Conservation (phyloP, 2,329 filamentous ascomycete species). For the Colletotrichum abscissum region DNA sequence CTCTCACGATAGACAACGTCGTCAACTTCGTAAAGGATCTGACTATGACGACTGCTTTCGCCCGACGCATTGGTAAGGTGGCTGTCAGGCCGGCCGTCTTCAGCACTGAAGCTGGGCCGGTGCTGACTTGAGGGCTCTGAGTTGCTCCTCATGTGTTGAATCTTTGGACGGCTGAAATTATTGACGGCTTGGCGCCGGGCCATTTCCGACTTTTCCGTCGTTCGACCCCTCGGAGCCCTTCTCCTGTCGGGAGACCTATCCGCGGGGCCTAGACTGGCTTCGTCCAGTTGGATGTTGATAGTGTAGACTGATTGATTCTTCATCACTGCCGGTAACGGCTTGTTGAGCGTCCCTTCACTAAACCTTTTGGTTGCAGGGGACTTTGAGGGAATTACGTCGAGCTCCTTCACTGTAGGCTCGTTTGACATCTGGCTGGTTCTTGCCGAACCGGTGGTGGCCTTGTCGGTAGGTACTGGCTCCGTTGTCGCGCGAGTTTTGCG, state of each 20-base stretch:
- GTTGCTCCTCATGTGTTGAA: neutral
- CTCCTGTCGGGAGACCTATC: constrained; percentile 31
- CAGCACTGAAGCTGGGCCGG: constrained; percentile 4
- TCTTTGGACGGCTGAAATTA: constrained; percentile 28
- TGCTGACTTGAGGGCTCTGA: constrained; percentile 12
- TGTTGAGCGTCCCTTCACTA: constrained; percentile 39
- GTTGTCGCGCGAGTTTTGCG: neutral
- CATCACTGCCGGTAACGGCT: constrained; percentile 42
- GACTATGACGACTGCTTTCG: constrained; percentile 16
- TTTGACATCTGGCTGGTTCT: constrained; percentile 10
- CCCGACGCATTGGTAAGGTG: neutral
- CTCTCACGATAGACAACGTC: constrained; percentile 6
- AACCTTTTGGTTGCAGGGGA: constrained; percentile 2
- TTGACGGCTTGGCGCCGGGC: neutral
- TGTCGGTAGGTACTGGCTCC: neutral
- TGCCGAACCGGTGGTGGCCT: constrained; percentile 7
- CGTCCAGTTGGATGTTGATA: constrained; percentile 34
- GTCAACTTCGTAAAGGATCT: constrained; percentile 19
- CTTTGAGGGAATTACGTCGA: neutral
- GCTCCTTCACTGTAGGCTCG: neutral
- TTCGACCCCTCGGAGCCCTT: neutral
- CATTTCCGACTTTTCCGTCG: neutral
- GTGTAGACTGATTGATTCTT: constrained; percentile 33
- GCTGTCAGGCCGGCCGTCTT: neutral
- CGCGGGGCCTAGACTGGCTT: constrained; percentile 16